Evolutionary conservation across 257 asterid species (phyloP).

Genomic region (Solanum stenotomum): DNA sequence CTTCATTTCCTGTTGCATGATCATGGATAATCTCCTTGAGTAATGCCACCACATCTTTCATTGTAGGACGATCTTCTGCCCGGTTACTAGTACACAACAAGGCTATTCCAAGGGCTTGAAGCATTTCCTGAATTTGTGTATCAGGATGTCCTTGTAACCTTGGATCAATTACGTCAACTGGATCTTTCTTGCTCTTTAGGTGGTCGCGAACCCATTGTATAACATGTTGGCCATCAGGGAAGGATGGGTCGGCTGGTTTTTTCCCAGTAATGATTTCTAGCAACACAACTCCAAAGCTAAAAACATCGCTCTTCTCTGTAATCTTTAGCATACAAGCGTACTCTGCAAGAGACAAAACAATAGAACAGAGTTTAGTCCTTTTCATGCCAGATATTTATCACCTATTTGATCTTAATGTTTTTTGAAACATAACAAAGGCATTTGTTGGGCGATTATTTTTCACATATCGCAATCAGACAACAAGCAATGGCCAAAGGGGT

Average conservation of each 20-base stretch:
- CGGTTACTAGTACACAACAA: constrained; percentile 72
- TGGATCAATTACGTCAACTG: constrained; percentile 45
- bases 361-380: background rate
- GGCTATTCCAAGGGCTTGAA: constrained; percentile 74
- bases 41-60: constrained; percentile 80
- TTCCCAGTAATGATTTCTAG: constrained; percentile 68
- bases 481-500: constrained; percentile 3
- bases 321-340: constrained; percentile 58
- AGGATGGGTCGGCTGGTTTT: constrained; percentile 61
- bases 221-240: constrained; percentile 60
- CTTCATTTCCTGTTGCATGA: constrained; percentile 20
- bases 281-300: constrained; percentile 69
- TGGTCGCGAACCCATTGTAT: constrained; percentile 71
- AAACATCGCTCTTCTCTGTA: constrained; percentile 68
- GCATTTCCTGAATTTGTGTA: constrained; percentile 74
- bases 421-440: background rate
- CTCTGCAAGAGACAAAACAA: constrained; percentile 29
- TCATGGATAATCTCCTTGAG: constrained; percentile 61
- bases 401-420: background rate
- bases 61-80: constrained; percentile 61
- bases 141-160: constrained; percentile 66
- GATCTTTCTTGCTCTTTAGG: constrained; percentile 47
- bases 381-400: background rate
- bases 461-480: constrained; percentile 3
- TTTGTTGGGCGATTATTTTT: background rate